Percentiles rank a stretch among this genome's conserved stretches.
phyloP scores from a whole-genome alignment of 495 filamentous ascomycete genomes.

The Penicillium cinerascens region DNA sequence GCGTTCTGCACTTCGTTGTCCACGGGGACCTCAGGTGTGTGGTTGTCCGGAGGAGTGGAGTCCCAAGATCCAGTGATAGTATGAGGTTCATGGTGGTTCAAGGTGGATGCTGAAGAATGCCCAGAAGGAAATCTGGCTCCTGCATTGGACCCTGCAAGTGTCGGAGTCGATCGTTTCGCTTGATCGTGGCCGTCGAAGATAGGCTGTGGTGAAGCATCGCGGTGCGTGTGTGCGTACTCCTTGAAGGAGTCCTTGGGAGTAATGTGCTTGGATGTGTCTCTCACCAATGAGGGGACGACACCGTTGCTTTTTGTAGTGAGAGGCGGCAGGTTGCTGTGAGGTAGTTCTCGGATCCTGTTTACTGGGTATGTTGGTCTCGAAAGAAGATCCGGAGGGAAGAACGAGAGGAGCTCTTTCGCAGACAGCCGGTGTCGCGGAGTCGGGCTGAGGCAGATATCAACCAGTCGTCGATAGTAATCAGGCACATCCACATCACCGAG shows the following conservation, averaged over 20 bases:
- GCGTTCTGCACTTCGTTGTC: conserved; percentile 3
- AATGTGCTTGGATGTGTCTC: neutral
- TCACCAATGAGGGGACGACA: neutral
- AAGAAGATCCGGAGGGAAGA: conserved; percentile 42
- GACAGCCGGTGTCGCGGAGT: conserved; percentile 52
- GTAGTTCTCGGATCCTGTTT: neutral
- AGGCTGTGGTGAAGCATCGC: conserved; percentile 7
- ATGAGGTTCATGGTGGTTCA: conserved; percentile 23
- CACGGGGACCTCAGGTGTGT: neutral
- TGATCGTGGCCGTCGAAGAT: conserved; percentile 13
- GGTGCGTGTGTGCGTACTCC: conserved; percentile 1
- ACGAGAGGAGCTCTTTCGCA: conserved; percentile 53
- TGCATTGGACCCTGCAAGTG: conserved; percentile 21
- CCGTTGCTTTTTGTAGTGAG: conserved; percentile 9
- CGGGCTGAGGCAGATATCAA: conserved; percentile 55
- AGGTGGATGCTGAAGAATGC: conserved; percentile 25
- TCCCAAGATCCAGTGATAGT: conserved; percentile 1
- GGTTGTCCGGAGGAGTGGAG: neutral
- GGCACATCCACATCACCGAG: conserved; percentile 49
- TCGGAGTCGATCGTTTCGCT: conserved; percentile 22
- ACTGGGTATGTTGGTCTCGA: conserved; percentile 2
- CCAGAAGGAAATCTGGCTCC: conserved; percentile 17
- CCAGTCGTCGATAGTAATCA: conserved; percentile 55
- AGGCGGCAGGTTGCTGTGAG: conserved; percentile 1
- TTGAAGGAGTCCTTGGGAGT: conserved; percentile 1